Conservation (phyloP, 345 rosid species). For the Zanthoxylum bungeanum region DNA sequence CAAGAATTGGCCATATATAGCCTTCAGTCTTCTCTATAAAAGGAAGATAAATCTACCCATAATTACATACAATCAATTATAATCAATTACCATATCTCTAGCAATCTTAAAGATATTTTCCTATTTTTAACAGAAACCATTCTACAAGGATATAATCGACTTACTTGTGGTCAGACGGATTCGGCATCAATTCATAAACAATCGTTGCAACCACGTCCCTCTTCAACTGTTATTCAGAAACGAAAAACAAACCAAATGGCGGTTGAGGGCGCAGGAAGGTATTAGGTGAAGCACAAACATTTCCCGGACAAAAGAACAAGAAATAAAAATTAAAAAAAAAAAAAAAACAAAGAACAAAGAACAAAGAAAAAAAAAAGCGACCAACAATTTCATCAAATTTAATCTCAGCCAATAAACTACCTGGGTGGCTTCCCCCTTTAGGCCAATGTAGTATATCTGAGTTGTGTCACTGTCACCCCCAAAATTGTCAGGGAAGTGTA, state of each 20-base stretch:
- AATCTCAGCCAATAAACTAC: slow-evolving; percentile 33
- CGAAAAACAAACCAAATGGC: background rate
- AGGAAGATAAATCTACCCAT: no score
- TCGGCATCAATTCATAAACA: slow-evolving; percentile 90
- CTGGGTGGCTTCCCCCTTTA: slow-evolving; percentile 98
- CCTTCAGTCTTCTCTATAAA: no score
- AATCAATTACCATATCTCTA: no score
- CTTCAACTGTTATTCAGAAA: slow-evolving; percentile 59
- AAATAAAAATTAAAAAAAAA: background rate
- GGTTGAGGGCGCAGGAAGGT: background rate
- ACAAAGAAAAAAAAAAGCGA: background rate
- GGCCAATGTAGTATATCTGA: slow-evolving; percentile 82
- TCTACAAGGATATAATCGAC: slow-evolving; percentile 20
- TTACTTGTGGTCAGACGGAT: slow-evolving; percentile 98
- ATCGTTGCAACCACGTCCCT: slow-evolving; percentile 88
- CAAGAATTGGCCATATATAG: no score
- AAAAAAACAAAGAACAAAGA: background rate
- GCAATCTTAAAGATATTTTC: no score
- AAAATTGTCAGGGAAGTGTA: slow-evolving; percentile 93
- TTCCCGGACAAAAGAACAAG: background rate
- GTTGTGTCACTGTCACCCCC: slow-evolving; percentile 79
- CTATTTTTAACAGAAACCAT: no score
- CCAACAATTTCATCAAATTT: slow-evolving; percentile 7
- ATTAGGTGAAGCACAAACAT: slow-evolving; percentile 12
- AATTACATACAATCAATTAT: no score